phyloP scores from a whole-genome alignment of 441 rosid genomes.

The Populus hybrid region DNA sequence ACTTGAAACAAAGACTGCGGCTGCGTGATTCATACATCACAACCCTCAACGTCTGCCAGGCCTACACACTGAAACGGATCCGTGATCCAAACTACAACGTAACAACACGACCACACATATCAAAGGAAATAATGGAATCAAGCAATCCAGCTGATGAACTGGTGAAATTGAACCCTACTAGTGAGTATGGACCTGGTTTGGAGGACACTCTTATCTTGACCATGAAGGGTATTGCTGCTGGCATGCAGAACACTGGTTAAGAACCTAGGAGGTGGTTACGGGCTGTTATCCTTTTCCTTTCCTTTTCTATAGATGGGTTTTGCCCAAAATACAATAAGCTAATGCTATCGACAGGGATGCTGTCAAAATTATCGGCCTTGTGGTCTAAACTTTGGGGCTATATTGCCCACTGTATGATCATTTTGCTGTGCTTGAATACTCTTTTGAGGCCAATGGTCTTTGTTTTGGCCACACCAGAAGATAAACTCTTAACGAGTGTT shows the following conservation, averaged over 20 bases:
- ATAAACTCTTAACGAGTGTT: background rate
- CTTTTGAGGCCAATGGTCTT: background rate
- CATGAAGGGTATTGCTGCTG: conserved; percentile 96
- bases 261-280: background rate
- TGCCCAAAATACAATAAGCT: conserved; percentile 6
- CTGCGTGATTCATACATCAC: conserved; percentile 89
- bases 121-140: conserved; percentile 48
- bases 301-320: background rate
- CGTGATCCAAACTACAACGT: conserved; percentile 78
- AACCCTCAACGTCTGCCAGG: conserved; percentile 87
- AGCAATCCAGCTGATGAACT: conserved; percentile 76
- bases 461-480: background rate
- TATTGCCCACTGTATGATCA: conserved; percentile 5
- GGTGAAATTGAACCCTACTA: conserved; percentile 66
- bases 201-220: conserved; percentile 96
- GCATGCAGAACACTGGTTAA: conserved; percentile 91
- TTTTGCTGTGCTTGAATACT: conserved; percentile 1
- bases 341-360: conserved; percentile 4
- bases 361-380: conserved; percentile 9
- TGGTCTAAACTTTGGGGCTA: background rate
- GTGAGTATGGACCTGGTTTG: conserved; percentile 84
- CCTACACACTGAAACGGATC: conserved; percentile 83
- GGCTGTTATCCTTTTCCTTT: background rate
- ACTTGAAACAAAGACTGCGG: conserved; percentile 85
- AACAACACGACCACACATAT: conserved; percentile 62